A percentile compares a stretch with the other conserved stretches of the same genome.
Evolutionary conservation across 805 yeast genomes (phyloP).

Genomic region (Candida quercuum): DNA sequence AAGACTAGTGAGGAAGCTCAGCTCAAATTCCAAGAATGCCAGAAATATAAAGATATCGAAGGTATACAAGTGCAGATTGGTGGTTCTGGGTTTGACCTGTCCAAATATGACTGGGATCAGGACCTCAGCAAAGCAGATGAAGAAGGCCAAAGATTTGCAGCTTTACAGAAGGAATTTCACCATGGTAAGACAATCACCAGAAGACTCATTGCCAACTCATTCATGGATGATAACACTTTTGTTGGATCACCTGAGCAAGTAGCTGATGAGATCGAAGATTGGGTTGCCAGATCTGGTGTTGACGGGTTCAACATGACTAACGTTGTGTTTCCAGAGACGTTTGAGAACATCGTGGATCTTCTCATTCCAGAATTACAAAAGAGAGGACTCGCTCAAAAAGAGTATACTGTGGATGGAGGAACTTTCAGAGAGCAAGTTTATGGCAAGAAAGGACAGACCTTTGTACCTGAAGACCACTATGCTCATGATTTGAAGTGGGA

Average conservation of each 20-base stretch:
- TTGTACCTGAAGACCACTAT: conserved; percentile 20
- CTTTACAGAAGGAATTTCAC: not conserved
- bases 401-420: conserved; percentile 25
- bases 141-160: conserved; percentile 29
- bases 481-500: conserved; percentile 17
- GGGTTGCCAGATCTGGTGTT: conserved; percentile 33
- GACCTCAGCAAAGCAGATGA: conserved; percentile 32
- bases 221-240: conserved; percentile 18
- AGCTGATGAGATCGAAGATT: conserved; percentile 36
- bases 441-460: conserved; percentile 18
- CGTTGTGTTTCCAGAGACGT: conserved; percentile 35
- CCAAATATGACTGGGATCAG: conserved; percentile 40
- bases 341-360: conserved; percentile 34
- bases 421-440: conserved; percentile 33
- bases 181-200: conserved; percentile 24
- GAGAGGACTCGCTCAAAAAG: conserved; percentile 32
- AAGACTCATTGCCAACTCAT: conserved; percentile 25
- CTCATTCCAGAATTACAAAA: conserved; percentile 34
- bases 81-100: conserved; percentile 38
- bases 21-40: conserved; percentile 29
- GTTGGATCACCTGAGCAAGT: conserved; percentile 35
- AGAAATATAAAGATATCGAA: conserved; percentile 30
- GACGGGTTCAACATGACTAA: conserved; percentile 41
- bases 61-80: conserved; percentile 41
- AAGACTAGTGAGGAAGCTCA: conserved; percentile 37